Evolutionary conservation across 2,329 filamentous ascomycete species (phyloP), one percentile per base, ranked within the genome.

Genomic region (Curvularia lunata): DNA sequence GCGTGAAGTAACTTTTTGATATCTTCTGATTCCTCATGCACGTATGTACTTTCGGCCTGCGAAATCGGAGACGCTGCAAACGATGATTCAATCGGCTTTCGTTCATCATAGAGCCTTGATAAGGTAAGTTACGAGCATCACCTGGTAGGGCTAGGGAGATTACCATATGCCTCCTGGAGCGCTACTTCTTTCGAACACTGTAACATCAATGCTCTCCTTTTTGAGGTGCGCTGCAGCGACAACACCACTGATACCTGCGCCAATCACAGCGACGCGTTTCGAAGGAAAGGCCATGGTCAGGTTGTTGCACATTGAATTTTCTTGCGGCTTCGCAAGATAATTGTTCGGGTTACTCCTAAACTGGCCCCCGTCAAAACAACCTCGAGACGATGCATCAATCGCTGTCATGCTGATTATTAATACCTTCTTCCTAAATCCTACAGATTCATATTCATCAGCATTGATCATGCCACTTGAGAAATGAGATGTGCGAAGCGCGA

Each of bases 81-180:
- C 8, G 73, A 64, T 8, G 81, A 79, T 51, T 85, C 83, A 6
- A 79, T 67, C 0, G 83, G 79, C 13, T 71, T 74, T 2, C 79
- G 78, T 54, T 83, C 79, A 59, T 86, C 82, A 61, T 80, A 84
- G 0, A 83, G 67, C 82, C 83, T 66, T 0, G 1, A 18, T 1
- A 5, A 32, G 0, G 42, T 56, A 13, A 56, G 54, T 13, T 25
- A 1, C 59, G 25, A 60, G 18, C 1, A 7, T 1, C 18, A 2
- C 6, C 23, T 27, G 7, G n/a, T n/a, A 0, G 9, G 41, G 19
- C 2, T 18, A 2, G 9, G 4, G 18, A 7, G 1, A 50, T 48
- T 74, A 84, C 85, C 85, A 87, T 27, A 85, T 79, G 13, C 85
- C 85, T 2, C 85, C 85, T n/a, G 80, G 77, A 16, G 75, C 78